A percentile compares a stretch with the other conserved stretches of the same genome.
Evolutionary conservation across 2,329 filamentous ascomycete species (phyloP).

Genomic region (Fusarium xylarioides): DNA sequence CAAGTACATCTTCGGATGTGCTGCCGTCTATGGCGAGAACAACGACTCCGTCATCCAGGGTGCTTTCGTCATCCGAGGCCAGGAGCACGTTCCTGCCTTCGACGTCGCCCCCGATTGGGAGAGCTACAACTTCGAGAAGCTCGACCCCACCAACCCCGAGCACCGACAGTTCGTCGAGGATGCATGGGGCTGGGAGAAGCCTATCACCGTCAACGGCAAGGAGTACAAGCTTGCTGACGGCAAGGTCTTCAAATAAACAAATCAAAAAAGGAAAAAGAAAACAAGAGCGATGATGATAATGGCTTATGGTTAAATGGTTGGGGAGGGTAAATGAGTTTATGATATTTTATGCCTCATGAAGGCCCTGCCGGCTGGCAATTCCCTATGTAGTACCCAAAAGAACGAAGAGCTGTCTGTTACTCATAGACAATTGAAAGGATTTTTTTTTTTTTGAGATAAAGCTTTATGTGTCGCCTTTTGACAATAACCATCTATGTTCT

Average conservation of each 20-base stretch:
- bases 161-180: slow-evolving; percentile 87
- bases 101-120: slow-evolving; percentile 97
- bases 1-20: slow-evolving; percentile 96
- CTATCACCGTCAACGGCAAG: slow-evolving; percentile 83
- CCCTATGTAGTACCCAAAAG: slow-evolving; percentile 33
- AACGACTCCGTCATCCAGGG: slow-evolving; percentile 92
- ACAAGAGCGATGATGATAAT: slow-evolving; percentile 45
- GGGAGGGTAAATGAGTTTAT: slow-evolving; percentile 43
- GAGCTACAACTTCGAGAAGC: slow-evolving; percentile 96
- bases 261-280: slow-evolving; percentile 30
- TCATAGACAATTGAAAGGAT: slow-evolving; percentile 32
- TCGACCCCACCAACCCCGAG: slow-evolving; percentile 85
- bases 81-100: slow-evolving; percentile 86
- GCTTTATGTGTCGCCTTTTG: background rate
- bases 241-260: slow-evolving; percentile 97
- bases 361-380: slow-evolving; percentile 34
- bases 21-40: slow-evolving; percentile 87
- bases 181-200: slow-evolving; percentile 93
- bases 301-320: slow-evolving; percentile 46
- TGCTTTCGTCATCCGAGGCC: slow-evolving; percentile 93
- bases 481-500: background rate
- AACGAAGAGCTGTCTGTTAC: slow-evolving; percentile 26
- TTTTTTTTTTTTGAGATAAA: slow-evolving; percentile 11
- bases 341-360: slow-evolving; percentile 41
- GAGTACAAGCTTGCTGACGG: slow-evolving; percentile 87